A percentile compares a stretch with the other conserved stretches of the same genome.
Evolutionary conservation across 495 filamentous ascomycete genomes (phyloP).

Genomic region (Hypoxylon rickii): DNA sequence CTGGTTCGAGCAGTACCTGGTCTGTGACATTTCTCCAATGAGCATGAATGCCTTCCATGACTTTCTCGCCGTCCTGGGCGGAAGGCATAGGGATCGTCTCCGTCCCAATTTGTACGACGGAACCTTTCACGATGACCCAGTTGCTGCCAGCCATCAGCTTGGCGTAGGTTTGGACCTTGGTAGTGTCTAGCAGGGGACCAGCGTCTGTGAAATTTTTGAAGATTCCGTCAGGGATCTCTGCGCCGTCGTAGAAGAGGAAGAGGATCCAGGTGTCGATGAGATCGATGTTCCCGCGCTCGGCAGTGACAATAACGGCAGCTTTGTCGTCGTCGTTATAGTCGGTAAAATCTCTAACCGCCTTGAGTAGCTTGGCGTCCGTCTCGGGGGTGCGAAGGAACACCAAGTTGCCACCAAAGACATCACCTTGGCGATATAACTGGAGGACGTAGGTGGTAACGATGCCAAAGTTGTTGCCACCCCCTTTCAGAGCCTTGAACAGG

Average conservation of each 20-base stretch:
- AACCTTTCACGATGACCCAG: constrained; percentile 38
- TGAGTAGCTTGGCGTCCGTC: constrained; percentile 48
- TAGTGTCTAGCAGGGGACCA: constrained; percentile 28
- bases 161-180: constrained; percentile 33
- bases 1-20: constrained; percentile 46
- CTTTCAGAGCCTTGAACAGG: constrained; percentile 51
- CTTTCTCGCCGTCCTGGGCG: constrained; percentile 44
- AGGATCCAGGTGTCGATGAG: constrained; percentile 61
- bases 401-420: constrained; percentile 60
- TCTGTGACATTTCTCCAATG: constrained; percentile 51
- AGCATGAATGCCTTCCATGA: constrained; percentile 53
- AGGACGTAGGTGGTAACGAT: constrained; percentile 55
- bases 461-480: constrained; percentile 57
- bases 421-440: constrained; percentile 51
- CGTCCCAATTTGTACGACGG: constrained; percentile 50
- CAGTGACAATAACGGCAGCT: constrained; percentile 58
- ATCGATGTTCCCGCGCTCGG: constrained; percentile 50
- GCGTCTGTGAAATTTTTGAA: constrained; percentile 59
- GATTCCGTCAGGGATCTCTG: constrained; percentile 53
- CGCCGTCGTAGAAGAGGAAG: constrained; percentile 66
- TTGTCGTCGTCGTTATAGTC: constrained; percentile 57
- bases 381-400: constrained; percentile 46
- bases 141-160: constrained; percentile 36
- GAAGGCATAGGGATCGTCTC: constrained; percentile 55
- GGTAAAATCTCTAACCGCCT: constrained; percentile 57